phyloP scores from a whole-genome alignment of 2,329 filamentous ascomycete genomes.

The Calcarisporium arbuscula region DNA sequence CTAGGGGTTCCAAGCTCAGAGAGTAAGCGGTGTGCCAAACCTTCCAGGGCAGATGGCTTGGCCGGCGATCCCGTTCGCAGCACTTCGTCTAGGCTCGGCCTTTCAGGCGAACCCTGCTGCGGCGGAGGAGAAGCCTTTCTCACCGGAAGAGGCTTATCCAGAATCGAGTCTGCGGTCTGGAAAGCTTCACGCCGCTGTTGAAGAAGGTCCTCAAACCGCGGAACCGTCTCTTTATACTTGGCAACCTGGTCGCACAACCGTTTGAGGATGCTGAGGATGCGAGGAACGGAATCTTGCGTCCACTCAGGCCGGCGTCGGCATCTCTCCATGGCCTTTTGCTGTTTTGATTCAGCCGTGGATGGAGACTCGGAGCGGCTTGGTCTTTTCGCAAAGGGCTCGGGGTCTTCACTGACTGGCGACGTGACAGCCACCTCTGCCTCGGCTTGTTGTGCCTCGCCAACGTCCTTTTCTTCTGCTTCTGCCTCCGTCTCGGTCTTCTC shows the following conservation, averaged over 20 bases:
- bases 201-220: slow-evolving; percentile 67
- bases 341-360: too few species aligned
- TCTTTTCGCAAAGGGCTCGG: slow-evolving; percentile 3
- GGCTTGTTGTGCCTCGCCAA: slow-evolving; percentile 15
- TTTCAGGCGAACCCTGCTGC: slow-evolving; percentile 32
- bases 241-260: slow-evolving; percentile 56
- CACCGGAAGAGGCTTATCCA: slow-evolving; percentile 25
- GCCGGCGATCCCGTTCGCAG: slow-evolving; percentile 45
- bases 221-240: slow-evolving; percentile 56
- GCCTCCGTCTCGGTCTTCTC: slow-evolving; percentile 3
- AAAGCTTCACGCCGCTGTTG: slow-evolving; percentile 60
- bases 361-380: too few species aligned
- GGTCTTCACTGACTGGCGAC: slow-evolving; percentile 5
- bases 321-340: slow-evolving; percentile 40
- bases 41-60: slow-evolving; percentile 50
- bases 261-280: slow-evolving; percentile 52
- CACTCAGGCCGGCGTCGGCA: slow-evolving; percentile 50
- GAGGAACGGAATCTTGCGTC: slow-evolving; percentile 42
- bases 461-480: slow-evolving; percentile 12
- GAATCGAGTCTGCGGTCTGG: slow-evolving; percentile 49
- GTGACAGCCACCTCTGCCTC: slow-evolving; percentile 7
- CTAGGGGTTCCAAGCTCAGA: slow-evolving; percentile 52
- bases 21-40: slow-evolving; percentile 56
- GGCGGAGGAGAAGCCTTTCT: slow-evolving; percentile 23
- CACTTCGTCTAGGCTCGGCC: slow-evolving; percentile 35